A percentile compares a stretch with the other conserved stretches of the same genome.
Conservation (phyloP, 805 yeast genomes). For the Kazachstania martiniae region DNA sequence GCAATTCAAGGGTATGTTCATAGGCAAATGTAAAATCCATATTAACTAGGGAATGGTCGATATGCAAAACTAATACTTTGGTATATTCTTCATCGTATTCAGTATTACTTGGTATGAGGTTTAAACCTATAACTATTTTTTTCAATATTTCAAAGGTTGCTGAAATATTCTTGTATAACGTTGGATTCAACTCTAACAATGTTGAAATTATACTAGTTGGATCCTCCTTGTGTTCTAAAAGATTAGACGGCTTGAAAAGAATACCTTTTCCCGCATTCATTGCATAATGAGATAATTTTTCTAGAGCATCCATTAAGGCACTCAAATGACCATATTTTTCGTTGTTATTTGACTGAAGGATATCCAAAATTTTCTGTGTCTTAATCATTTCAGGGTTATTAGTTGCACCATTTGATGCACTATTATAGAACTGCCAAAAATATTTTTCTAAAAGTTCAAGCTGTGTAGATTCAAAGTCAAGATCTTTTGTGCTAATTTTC, state of each 20-base stretch:
- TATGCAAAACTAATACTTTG: conserved; percentile 38
- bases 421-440: conserved; percentile 35
- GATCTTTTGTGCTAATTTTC: conserved; percentile 1
- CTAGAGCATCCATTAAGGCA: conserved; percentile 19
- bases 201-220: conserved; percentile 31
- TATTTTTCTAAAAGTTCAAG: conserved; percentile 15
- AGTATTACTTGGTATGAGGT: conserved; percentile 6
- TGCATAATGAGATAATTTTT: conserved; percentile 22
- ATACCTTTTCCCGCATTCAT: conserved; percentile 24
- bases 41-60: conserved; percentile 56
- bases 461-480: conserved; percentile 7
- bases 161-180: conserved; percentile 36
- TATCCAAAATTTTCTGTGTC: conserved; percentile 23
- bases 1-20: conserved; percentile 30
- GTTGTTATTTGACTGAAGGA: conserved; percentile 10
- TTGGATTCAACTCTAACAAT: conserved; percentile 44
- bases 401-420: conserved; percentile 33
- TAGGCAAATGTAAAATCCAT: conserved; percentile 53
- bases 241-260: conserved; percentile 32
- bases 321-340: conserved; percentile 9
- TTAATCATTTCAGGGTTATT: conserved; percentile 31
- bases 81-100: conserved; percentile 4
- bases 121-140: conserved; percentile 33
- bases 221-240: conserved; percentile 24
- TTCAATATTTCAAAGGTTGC: conserved; percentile 32